Evolutionary conservation across 768 basidiomycete species (phyloP), one percentile per base, ranked within the genome.

Genomic region (Termitomyces sp.): DNA sequence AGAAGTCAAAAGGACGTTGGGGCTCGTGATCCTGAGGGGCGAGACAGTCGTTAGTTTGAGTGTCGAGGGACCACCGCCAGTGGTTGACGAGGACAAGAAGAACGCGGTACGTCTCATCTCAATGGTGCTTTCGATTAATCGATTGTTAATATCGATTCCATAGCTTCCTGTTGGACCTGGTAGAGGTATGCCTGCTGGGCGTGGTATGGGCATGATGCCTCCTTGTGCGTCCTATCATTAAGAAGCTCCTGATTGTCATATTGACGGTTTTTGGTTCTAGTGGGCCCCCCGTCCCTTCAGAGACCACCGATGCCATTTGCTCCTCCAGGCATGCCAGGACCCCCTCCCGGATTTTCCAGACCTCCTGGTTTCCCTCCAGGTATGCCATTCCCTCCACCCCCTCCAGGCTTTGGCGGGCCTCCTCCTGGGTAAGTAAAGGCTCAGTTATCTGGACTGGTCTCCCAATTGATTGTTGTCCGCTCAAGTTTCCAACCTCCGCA

Each of bases 151-250:
- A 57, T 68, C 43, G 9, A 40, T 31, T 16, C 33, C 23, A 33
- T 63, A 94, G 91, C 80, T 94, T 59, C 85, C 90, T 61, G 79
- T 81, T 58, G 96, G 96, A 50, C 93, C 96, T 67, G 96, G 96
- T 59, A 85, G 92, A 58, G 96, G 95, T 62, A 88, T 94, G 79
- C 93, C 95, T 68, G 96, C 95, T 39, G 95, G 96, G 61, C 87
- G 96, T 63, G 96, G 96, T 54, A 96, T 98, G 85, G 92, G 93
- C 52, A 94, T 92, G 89, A 85, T 91, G 83, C 90, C 89, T 52
- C 87, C 89, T 1, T 82, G 89, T 90, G 68, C 53, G 88, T 78
- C 23, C 45, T 42, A 46, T 54, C n/a, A 7, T 43, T 35, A 18
- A 27, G 12, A 36, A 33, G 15, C 22, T 23, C 6, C 44, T 20